Evolutionary conservation across 2,329 filamentous ascomycete genomes (phyloP).

Genomic region (Amylocarpus encephaloides): DNA sequence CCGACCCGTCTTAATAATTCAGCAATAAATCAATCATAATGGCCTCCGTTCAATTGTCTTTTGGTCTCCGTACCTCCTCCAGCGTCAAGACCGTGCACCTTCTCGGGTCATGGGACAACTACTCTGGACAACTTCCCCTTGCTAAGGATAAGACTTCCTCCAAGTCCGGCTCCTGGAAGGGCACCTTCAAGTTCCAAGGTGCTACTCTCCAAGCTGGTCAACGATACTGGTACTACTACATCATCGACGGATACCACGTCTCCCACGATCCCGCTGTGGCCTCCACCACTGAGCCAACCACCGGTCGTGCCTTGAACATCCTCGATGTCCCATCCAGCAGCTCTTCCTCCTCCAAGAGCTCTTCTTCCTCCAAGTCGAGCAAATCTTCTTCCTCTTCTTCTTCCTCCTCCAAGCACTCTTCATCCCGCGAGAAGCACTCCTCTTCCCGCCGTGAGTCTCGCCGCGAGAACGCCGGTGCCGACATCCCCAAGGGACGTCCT

Average conservation of each 20-base stretch:
- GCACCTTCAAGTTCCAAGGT: conserved; percentile 92
- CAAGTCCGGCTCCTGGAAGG: conserved; percentile 90
- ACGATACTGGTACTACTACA: conserved; percentile 99
- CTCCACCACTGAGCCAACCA: conserved; percentile 90
- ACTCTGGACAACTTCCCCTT: conserved; percentile 87
- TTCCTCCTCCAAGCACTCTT: conserved; percentile 37
- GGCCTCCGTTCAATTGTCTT: conserved; percentile 89
- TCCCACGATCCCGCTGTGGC: conserved; percentile 90
- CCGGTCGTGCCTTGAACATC: conserved; percentile 93
- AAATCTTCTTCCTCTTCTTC: conserved; percentile 43
- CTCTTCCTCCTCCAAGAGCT: conserved; percentile 40
- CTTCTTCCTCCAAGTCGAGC: conserved; percentile 30
- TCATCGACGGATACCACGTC: conserved; percentile 98
- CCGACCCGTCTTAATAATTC: conserved; percentile 6
- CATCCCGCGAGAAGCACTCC: conserved; percentile 36
- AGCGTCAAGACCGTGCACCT: conserved; percentile 97
- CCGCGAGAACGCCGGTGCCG: conserved; percentile 43
- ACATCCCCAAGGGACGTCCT: conserved; percentile 82
- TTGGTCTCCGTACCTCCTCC: conserved; percentile 90
- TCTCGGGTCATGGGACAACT: conserved; percentile 97
- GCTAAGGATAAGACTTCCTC: conserved; percentile 77
- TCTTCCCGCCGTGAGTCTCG: conserved; percentile 37
- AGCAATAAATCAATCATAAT: conserved; percentile 49
- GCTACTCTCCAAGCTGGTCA: conserved; percentile 78
- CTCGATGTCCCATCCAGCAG: conserved; percentile 72